Base-by-base conservation (phyloP, 352 stramenopile species). In the Discostella stelligera region DNA sequence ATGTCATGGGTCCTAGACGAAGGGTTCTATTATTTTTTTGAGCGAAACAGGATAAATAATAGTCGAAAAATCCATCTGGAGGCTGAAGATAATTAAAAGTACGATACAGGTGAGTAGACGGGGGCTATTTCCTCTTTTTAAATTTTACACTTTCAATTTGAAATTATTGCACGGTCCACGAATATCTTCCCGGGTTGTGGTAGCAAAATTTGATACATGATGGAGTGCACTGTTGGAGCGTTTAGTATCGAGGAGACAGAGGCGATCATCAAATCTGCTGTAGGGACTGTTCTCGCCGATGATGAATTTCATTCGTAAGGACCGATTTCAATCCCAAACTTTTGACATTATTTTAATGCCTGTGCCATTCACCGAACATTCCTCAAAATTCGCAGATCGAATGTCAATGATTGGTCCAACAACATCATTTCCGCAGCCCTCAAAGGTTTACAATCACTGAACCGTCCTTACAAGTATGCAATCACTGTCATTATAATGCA, bases 401-500 rank as follows among this genome's bases (percentile, higher is more conserved):
- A 93, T 61, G 79, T 92, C 20, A 88, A 85, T 11, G 83, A 92
- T 65, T 90, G 83, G 86, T 87, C 62, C 25, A 92, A 94, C 67
- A 77, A 48, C 30, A 93, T 94, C 27, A 89, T 93, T 18, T 84
- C 89, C 37, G 74, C 78, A 20, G 83, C 76, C 37, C 67, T 94
- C n/a, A 93, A 91, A 59, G 88, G 90, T 25, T 69, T 93, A 8
- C 86, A 93, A 60, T 82, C 78, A 10, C 50, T 93, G 13, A 91
- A 88, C 71, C 76, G 87, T 41, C 90, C 90, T 9, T 94, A 89
- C 79, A 94, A 94, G 53, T 94, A 94, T 62, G 75, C 87, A 20
- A 77, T 94, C 16, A 92, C 84, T 8, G 89, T 85, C 30, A 87
- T 93, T 18, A 88, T 94, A 54, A 94, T 92, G 87, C 89, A 94